Percentiles rank a stretch among this genome's conserved stretches.
These are phyloP conservation scores for Yamadazyma endophytica DNA, from an alignment of 805 yeast species.

Conservation along the genomic window DNA sequence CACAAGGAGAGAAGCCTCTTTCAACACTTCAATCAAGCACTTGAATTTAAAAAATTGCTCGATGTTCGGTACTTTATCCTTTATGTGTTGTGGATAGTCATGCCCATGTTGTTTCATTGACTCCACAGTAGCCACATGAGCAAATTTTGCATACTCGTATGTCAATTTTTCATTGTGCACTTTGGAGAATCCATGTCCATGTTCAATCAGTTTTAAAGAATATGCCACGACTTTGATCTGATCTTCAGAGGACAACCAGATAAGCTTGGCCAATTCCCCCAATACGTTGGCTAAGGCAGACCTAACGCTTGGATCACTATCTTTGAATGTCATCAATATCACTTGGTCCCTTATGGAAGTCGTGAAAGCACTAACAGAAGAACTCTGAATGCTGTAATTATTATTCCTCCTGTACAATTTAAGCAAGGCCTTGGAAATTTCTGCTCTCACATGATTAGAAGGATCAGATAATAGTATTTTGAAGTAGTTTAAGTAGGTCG, in stretches of 20 bases:
- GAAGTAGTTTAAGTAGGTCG: constrained; percentile 66
- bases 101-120: constrained; percentile 33
- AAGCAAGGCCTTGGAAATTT: constrained; percentile 54
- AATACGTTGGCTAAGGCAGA: constrained; percentile 47
- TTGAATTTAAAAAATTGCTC: constrained; percentile 10
- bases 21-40: constrained; percentile 12
- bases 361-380: constrained; percentile 74
- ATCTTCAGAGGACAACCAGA: constrained; percentile 62
- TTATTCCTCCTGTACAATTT: constrained; percentile 37
- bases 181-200: constrained; percentile 12
- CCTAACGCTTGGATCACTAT: constrained; percentile 50
- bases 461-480: constrained; percentile 86
- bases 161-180: constrained; percentile 22
- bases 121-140: constrained; percentile 42
- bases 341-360: constrained; percentile 66
- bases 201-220: constrained; percentile 2
- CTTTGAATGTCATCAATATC: constrained; percentile 48
- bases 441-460: constrained; percentile 54
- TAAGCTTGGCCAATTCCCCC: constrained; percentile 51
- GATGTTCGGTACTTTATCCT: constrained; percentile 4
- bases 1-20: too few relatives aligned
- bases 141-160: constrained; percentile 53
- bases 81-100: constrained; percentile 12
- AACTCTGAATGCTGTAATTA: constrained; percentile 26
- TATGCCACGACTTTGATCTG: constrained; percentile 21